These are phyloP conservation scores for Exutisphaerella laricina DNA, from an alignment of 2,329 filamentous ascomycete species.

Conservation along the genomic window DNA sequence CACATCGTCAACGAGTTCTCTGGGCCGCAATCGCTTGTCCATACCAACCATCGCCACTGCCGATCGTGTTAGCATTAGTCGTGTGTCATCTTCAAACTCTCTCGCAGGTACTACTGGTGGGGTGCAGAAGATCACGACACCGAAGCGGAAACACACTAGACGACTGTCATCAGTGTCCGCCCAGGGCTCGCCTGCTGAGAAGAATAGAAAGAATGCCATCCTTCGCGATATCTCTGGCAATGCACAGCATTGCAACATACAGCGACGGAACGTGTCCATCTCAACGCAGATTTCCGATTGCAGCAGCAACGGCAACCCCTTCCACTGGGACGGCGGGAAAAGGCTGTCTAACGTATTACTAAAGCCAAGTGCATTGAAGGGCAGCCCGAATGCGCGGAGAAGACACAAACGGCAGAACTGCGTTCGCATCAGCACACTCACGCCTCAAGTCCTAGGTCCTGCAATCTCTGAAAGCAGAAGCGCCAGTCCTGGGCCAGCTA, in stretches of 20 bases:
- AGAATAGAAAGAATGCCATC: conserved; percentile 21
- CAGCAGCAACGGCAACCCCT: conserved; percentile 44
- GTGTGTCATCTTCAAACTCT: conserved; percentile 31
- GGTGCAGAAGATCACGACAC: conserved; percentile 33
- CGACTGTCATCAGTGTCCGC: conserved; percentile 32
- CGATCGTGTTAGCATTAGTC: conserved; percentile 34
- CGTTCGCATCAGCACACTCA: conserved; percentile 41
- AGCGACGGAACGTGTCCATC: conserved; percentile 37
- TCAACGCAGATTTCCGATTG: conserved; percentile 34
- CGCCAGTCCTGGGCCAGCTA: conserved; percentile 30
- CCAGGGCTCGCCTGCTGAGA: conserved; percentile 38
- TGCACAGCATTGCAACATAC: conserved; percentile 18
- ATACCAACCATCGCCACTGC: conserved; percentile 32
- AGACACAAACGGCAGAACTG: conserved; percentile 42
- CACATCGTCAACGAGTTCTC: conserved; percentile 22
- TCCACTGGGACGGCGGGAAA: conserved; percentile 40
- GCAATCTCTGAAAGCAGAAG: conserved; percentile 23
- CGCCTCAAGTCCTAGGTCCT: conserved; percentile 40
- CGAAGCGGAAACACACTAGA: conserved; percentile 20
- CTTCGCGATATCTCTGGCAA: conserved; percentile 33
- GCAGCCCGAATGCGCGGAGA: conserved; percentile 41
- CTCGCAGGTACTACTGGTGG: conserved; percentile 22
- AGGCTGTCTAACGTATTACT: conserved; percentile 23
- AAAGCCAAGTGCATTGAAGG: conserved; percentile 42
- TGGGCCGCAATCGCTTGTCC: conserved; percentile 26